Evolutionary conservation across 2,329 filamentous ascomycete genomes (phyloP).

Genomic region (Dothistroma pini): DNA sequence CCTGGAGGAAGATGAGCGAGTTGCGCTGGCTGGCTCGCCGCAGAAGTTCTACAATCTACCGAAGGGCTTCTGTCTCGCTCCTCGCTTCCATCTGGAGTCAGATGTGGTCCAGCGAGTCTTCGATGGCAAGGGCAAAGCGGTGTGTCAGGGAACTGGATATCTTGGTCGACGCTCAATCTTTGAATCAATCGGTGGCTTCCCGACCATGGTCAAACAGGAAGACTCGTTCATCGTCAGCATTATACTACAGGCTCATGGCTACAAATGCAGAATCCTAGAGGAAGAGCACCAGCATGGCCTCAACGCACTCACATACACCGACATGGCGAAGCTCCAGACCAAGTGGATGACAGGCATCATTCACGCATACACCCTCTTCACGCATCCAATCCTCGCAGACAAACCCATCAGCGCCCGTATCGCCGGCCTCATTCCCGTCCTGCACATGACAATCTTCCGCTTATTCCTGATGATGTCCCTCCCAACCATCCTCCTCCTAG

Average conservation of each 20-base stretch:
- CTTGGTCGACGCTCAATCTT: conserved; percentile 13
- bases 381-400: conserved; percentile 12
- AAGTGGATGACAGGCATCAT: conserved; percentile 22
- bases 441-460: conserved; percentile 12
- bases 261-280: conserved; percentile 11
- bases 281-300: conserved; percentile 20
- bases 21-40: conserved; percentile 17
- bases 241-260: conserved; percentile 18
- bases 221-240: conserved; percentile 21
- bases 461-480: conserved; percentile 15
- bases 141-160: conserved; percentile 21
- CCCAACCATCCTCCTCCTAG: conserved; percentile 10
- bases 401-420: conserved; percentile 10
- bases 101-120: conserved; percentile 19
- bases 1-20: conserved; percentile 14
- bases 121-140: conserved; percentile 15
- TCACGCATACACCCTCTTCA: conserved; percentile 17
- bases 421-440: conserved; percentile 11
- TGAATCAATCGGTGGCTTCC: conserved; percentile 16
- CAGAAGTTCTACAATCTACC: conserved; percentile 22
- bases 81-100: conserved; percentile 16
- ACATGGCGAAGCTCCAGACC: conserved; percentile 20
- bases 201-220: conserved; percentile 21
- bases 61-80: conserved; percentile 17
- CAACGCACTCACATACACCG: conserved; percentile 17